These are phyloP conservation scores for Mortierella sp. DNA, from an alignment of 371 early-diverging fungal species.

Conservation along the genomic window DNA sequence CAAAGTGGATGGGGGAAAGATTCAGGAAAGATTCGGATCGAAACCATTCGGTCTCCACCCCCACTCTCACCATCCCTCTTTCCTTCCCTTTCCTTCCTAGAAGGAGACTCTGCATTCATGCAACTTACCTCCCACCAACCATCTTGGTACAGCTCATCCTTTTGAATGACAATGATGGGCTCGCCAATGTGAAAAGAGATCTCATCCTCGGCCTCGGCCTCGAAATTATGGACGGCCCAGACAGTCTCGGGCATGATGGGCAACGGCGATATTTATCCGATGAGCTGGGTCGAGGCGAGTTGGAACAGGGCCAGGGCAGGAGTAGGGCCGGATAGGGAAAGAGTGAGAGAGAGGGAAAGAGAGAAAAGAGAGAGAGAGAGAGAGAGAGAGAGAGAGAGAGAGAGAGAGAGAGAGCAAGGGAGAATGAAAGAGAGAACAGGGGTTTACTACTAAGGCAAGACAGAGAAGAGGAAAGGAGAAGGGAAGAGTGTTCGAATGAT, in stretches of 20 bases:
- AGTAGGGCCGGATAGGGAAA: slow-evolving; percentile 1
- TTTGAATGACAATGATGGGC: slow-evolving; percentile 72
- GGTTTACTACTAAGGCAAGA: too few relatives aligned
- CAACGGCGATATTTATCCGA: background rate
- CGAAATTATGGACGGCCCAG: slow-evolving; percentile 64
- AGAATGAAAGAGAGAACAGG: background rate
- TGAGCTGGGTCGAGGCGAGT: background rate
- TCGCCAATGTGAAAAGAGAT: slow-evolving; percentile 71
- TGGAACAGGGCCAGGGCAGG: background rate
- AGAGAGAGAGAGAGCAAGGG: slow-evolving; percentile 3
- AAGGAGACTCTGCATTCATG: background rate
- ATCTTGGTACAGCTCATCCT: slow-evolving; percentile 77
- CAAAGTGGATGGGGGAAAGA: too few relatives aligned
- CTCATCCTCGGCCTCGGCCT: slow-evolving; percentile 76
- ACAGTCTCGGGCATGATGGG: slow-evolving; percentile 54
- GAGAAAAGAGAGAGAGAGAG: slow-evolving; percentile 4
- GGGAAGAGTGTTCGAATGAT: too few relatives aligned
- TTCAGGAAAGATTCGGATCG: too few relatives aligned
- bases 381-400: background rate
- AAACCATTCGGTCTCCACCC: too few relatives aligned
- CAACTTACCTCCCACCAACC: slow-evolving; percentile 81
- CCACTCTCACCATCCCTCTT: background rate
- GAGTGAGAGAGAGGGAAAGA: background rate
- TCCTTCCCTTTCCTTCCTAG: background rate
- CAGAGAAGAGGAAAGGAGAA: background rate